Conservation (phyloP, 2,329 filamentous ascomycete species). For the Diaporthe velutina region DNA sequence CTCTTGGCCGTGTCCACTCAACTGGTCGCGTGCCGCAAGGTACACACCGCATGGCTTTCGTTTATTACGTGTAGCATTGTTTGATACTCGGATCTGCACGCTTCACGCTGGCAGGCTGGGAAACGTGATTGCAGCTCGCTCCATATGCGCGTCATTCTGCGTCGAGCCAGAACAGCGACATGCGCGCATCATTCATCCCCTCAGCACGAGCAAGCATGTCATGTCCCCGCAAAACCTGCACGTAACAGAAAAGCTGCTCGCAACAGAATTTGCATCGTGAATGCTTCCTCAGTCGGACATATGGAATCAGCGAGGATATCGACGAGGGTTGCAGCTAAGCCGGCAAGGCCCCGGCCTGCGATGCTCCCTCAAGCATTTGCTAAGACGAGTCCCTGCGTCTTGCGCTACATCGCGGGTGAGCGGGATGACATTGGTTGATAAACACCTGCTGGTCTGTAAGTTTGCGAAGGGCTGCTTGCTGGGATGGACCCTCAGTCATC, state of each 20-base stretch:
- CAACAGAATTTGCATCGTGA: not conserved
- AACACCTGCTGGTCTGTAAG: not conserved
- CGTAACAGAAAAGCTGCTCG: not conserved
- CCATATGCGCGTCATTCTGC: not conserved
- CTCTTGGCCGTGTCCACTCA: constrained; percentile 19
- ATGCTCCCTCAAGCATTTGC: not conserved
- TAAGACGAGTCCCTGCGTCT: not conserved
- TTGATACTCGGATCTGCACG: not conserved
- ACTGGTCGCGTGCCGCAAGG: constrained; percentile 7
- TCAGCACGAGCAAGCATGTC: not conserved
- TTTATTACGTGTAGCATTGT: not conserved
- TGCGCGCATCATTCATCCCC: not conserved
- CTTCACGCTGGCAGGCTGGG: not conserved
- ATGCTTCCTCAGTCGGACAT: not conserved
- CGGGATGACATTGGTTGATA: too few relatives aligned
- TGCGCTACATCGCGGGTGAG: not conserved
- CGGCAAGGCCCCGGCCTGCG: not conserved
- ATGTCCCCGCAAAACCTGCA: not conserved
- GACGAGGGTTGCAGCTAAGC: not conserved
- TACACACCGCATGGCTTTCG: not conserved
- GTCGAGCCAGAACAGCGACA: too few relatives aligned
- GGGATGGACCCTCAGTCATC: not conserved
- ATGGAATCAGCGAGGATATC: not conserved
- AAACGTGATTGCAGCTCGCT: not conserved
- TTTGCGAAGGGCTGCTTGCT: not conserved